Evolutionary conservation across 169 alveolate species (phyloP).

Genomic region (Hepatocystis sp.): DNA sequence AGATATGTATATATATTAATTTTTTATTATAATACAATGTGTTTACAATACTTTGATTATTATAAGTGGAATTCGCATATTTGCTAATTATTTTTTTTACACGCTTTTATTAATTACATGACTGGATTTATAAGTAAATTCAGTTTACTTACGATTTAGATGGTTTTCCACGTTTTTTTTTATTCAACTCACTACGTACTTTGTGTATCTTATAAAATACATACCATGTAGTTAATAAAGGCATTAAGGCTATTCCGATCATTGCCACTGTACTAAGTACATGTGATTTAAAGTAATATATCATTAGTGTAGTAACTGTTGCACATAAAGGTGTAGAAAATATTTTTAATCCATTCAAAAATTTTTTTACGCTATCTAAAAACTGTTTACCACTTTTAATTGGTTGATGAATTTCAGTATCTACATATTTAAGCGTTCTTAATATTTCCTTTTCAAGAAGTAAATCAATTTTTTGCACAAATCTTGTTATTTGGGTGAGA

Average conservation of each 20-base stretch:
- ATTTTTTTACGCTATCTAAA: slow-evolving; percentile 12
- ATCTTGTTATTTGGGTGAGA: slow-evolving; percentile 9
- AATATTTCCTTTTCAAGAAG: slow-evolving; percentile 35
- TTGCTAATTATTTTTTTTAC: too few species aligned
- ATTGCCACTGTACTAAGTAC: background rate
- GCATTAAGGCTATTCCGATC: background rate
- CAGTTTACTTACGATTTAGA: too few species aligned
- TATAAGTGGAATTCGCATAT: too few species aligned
- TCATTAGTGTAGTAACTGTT: slow-evolving; percentile 3
- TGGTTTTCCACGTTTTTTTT: too few species aligned
- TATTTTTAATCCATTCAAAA: slow-evolving; percentile 17
- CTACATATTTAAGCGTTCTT: slow-evolving; percentile 19
- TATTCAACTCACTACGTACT: slow-evolving; percentile 15
- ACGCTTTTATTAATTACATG: too few species aligned
- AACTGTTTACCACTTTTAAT: slow-evolving; percentile 26
- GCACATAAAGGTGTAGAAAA: slow-evolving; percentile 45
- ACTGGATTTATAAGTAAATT: too few species aligned
- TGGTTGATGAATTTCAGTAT: slow-evolving; percentile 21
- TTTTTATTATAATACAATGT: too few species aligned
- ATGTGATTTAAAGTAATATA: slow-evolving; percentile 19
- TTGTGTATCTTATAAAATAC: slow-evolving; percentile 20
- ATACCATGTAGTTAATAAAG: background rate
- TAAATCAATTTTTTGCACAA: slow-evolving; percentile 28
- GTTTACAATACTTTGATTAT: too few species aligned
- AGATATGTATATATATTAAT: too few species aligned